Evolutionary conservation across 2,329 filamentous ascomycete genomes (phyloP), one percentile per base, ranked within the genome.

Genomic region (Microcera coccophila): DNA sequence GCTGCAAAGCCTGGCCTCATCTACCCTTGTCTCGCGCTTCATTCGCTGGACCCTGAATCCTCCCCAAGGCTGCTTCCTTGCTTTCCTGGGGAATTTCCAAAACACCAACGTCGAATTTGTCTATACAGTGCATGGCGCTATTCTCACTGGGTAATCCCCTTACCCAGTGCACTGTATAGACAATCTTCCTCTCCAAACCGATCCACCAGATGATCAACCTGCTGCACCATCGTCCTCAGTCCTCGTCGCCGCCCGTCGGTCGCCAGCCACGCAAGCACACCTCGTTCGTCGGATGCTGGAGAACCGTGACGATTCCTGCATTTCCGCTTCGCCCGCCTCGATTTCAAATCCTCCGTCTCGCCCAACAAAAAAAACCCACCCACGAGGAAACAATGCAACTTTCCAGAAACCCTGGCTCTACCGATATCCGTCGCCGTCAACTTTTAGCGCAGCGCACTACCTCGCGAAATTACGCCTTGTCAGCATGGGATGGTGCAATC

Each of bases 401-500:
- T n/a, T n/a, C n/a, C n/a, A n/a, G n/a, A n/a, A n/a, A n/a, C n/a
- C n/a, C n/a, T n/a, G n/a, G n/a, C n/a, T n/a, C n/a, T n/a, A n/a
- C n/a, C n/a, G n/a, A n/a, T n/a, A n/a, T n/a, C 12, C 22, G 22
- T 12, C 22, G 22, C 22, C 7, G 12, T 12, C 12, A 26, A 12
- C 7, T n/a, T 32, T n/a, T 32, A 32, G 29, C 29, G 29, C 29
- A 32, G 9, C 29, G 7, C 7, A n/a, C 29, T n/a, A 5, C 29
- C 31, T 57, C 52, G 53, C 54, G 53, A 39, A 37, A 58, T 57
- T 50, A 56, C 56, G 52, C 51, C 56, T 59, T 59, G 54, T 56
- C 54, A 59, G 54, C 52, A 45, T 44, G 22, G 39, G 36, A 59
- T 59, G 56, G 54, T 59, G 56, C 55, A 59, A 59, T 59, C 50